phyloP scores from a whole-genome alignment of 148 eudicot species.

The Chenopodium album region DNA sequence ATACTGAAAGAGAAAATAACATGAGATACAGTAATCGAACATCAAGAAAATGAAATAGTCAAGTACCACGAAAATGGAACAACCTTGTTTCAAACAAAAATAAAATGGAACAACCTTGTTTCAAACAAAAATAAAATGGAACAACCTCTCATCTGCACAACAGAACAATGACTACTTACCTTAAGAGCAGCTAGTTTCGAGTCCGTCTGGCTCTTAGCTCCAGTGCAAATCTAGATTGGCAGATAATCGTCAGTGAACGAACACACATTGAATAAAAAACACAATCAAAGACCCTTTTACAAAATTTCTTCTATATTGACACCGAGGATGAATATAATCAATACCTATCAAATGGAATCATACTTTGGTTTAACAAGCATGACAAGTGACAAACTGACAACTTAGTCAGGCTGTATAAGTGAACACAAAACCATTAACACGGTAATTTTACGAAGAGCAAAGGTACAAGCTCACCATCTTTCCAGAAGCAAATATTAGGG shows the following conservation, averaged over 20 bases:
- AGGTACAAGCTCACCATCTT: conserved; percentile 54
- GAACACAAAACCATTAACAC: background rate
- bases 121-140: no score
- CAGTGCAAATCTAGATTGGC: conserved; percentile 62
- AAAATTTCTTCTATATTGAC: background rate
- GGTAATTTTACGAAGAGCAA: no score
- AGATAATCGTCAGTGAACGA: background rate
- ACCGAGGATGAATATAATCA: background rate
- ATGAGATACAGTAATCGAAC: background rate
- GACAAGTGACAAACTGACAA: no score
- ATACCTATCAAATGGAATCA: background rate
- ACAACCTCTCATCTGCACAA: no score
- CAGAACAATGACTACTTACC: conserved; percentile 29
- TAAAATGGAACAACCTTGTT: no score
- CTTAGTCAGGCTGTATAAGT: background rate
- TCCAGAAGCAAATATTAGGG: conserved; percentile 80
- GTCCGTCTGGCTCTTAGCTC: conserved; percentile 74
- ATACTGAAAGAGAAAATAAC: conserved; percentile 41
- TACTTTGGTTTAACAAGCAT: background rate
- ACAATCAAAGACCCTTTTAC: no score
- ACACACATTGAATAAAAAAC: background rate
- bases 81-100: no score
- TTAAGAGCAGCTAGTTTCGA: conserved; percentile 77
- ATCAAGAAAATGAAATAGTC: no score
- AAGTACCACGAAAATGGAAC: no score